Evolutionary conservation across 2,329 filamentous ascomycete genomes (phyloP), one percentile per base, ranked within the genome.

Genomic region (Calonectria multiphialidica): DNA sequence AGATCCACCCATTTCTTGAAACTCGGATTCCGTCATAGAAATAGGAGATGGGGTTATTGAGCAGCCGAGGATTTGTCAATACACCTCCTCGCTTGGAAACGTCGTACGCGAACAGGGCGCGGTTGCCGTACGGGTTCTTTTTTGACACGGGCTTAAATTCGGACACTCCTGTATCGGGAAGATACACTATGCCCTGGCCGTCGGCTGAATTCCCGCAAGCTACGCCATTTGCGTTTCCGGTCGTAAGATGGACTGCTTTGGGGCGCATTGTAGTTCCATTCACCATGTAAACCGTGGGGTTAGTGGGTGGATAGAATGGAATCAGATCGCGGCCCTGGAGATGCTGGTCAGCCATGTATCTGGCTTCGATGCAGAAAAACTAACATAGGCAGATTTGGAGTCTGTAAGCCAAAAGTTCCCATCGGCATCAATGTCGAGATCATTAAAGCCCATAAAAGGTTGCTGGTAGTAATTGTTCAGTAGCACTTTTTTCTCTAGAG

Each of bases 21-120:
- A 57, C 64, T 18, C 64, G 50, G 25, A 66, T 35, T 16, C 64
- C 64, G 21, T 66, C 50, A 8, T 66, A 66, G 28, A 66, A 55
- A 42, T 57, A 66, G 3, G 50, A 66, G 13, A 57, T 47, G 6
- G 28, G 64, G 28, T 57, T 57, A 40, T 45, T 66, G 18, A 45
- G 35, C 18, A 66, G 16, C 3, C 35, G 40, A 28, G 64, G 10
- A 35, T 45, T 66, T 30, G 64, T 49, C 15, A 64, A 10, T 28
- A 64, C n/a, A 30, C 61, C 44, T 12, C 61, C 61, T 35, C 21
- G 40, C 13, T 25, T 33, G 44, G 61, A 49, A 21, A 47, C 42
- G 15, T 64, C 42, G n/a, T 64, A 64, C 1, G 61, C 42, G 16
- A 64, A 30, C 8, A 64, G 15, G 4, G 61, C 40, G 10, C 42